phyloP scores from a whole-genome alignment of 495 filamentous ascomycete genomes.

The Penicillium maclennaniae region DNA sequence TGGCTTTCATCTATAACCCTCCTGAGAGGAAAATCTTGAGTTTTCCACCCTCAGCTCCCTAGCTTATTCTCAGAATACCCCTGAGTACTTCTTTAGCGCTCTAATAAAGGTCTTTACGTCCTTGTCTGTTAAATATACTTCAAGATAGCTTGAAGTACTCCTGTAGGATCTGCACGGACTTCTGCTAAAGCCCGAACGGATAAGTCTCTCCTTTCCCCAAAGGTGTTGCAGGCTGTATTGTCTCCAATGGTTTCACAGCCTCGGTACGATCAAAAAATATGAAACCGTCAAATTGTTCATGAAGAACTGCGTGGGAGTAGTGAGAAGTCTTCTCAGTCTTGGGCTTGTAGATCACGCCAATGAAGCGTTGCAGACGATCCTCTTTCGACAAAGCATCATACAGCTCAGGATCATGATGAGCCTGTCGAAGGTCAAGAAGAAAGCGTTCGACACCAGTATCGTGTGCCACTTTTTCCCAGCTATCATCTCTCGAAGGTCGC shows the following conservation, averaged over 20 bases:
- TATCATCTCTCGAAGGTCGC: conserved; percentile 37
- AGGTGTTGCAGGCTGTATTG: conserved; percentile 45
- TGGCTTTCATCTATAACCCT: no score
- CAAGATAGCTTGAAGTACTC: no score
- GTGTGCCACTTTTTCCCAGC: conserved; percentile 46
- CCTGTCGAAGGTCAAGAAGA: conserved; percentile 46
- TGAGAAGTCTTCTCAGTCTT: conserved; percentile 52
- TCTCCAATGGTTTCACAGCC: conserved; percentile 50
- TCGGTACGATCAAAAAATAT: conserved; percentile 55
- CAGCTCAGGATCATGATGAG: conserved; percentile 32
- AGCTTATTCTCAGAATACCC: no score
- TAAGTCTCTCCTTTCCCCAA: conserved; percentile 51
- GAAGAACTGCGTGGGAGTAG: conserved; percentile 51
- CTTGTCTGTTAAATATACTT: no score
- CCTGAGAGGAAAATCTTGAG: no score
- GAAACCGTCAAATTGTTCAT: conserved; percentile 54
- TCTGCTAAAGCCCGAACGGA: conserved; percentile 53
- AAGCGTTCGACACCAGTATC: conserved; percentile 45
- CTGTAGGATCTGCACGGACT: background rate
- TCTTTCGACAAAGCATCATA: conserved; percentile 36
- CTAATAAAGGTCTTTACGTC: no score
- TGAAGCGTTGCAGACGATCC: conserved; percentile 49
- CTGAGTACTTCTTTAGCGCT: no score
- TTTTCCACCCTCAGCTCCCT: no score
- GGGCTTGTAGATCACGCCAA: conserved; percentile 59